These are phyloP conservation scores for Coriaria nepalensis DNA, from an alignment of 306 rosid genomes.

Conservation along the genomic window DNA sequence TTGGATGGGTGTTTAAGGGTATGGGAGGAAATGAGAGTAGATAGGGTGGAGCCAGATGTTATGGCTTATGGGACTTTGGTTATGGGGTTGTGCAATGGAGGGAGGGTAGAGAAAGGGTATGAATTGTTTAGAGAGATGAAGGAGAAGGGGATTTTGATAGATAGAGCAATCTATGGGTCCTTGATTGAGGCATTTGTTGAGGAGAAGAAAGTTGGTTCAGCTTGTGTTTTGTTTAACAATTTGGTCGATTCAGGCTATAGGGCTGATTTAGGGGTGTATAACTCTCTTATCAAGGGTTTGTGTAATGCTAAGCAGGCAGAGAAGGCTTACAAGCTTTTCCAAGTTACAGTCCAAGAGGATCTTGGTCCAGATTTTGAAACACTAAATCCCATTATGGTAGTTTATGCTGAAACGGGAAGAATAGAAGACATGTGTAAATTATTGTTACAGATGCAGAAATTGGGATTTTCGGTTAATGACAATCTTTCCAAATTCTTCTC, in stretches of 20 bases:
- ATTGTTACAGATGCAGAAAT: slow-evolving; percentile 44
- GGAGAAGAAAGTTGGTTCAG: slow-evolving; percentile 35
- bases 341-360: slow-evolving; percentile 38
- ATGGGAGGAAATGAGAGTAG: slow-evolving; percentile 77
- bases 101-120: slow-evolving; percentile 46
- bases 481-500: slow-evolving; percentile 44
- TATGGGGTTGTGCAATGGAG: slow-evolving; percentile 38
- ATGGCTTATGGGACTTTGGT: slow-evolving; percentile 71
- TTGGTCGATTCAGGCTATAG: slow-evolving; percentile 59
- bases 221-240: slow-evolving; percentile 66
- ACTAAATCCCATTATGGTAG: slow-evolving; percentile 39
- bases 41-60: slow-evolving; percentile 41
- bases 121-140: slow-evolving; percentile 74
- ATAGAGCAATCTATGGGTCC: slow-evolving; percentile 53
- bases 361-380: slow-evolving; percentile 42
- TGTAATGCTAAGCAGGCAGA: slow-evolving; percentile 47
- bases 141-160: slow-evolving; percentile 53
- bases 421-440: slow-evolving; percentile 43
- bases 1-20: slow-evolving; percentile 56
- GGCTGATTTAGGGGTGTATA: slow-evolving; percentile 64
- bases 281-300: slow-evolving; percentile 59
- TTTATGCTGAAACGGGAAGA: slow-evolving; percentile 31
- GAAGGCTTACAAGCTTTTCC: slow-evolving; percentile 62
- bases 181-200: slow-evolving; percentile 60
- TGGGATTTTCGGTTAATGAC: slow-evolving; percentile 32